Conservation (phyloP, 495 filamentous ascomycete genomes). For the Xylaria venustula region DNA sequence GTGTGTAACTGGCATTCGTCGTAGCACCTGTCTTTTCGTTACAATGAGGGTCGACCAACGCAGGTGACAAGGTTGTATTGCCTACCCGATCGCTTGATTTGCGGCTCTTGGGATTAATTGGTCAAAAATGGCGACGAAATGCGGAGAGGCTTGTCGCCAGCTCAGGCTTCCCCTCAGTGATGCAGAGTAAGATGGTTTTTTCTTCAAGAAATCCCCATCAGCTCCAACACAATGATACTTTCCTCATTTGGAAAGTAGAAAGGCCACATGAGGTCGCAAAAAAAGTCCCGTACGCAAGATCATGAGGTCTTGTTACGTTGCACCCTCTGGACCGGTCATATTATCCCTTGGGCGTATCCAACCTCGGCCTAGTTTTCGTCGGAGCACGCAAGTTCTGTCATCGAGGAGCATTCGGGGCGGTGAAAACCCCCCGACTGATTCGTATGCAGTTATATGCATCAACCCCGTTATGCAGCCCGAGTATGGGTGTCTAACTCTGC, state of each 20-base stretch:
- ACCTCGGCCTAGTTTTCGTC: background rate
- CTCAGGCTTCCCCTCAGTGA: background rate
- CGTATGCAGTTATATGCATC: background rate
- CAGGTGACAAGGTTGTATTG: slow-evolving; percentile 5
- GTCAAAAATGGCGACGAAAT: background rate
- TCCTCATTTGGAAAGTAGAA: slow-evolving; percentile 4
- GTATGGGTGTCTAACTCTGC: background rate
- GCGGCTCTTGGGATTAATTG: background rate
- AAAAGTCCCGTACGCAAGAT: background rate
- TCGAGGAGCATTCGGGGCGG: background rate
- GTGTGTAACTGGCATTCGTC: background rate
- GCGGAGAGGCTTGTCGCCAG: background rate
- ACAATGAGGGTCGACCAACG: background rate
- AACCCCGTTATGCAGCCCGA: background rate
- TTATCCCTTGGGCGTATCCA: background rate
- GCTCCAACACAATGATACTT: slow-evolving; percentile 4
- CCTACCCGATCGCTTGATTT: slow-evolving; percentile 2
- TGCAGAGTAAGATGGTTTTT: background rate
- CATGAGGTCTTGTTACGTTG: slow-evolving; percentile 8
- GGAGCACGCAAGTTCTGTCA: background rate
- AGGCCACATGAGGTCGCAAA: slow-evolving; percentile 5
- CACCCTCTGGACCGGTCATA: background rate
- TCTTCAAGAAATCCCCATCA: background rate
- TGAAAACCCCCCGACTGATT: background rate
- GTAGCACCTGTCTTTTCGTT: background rate